These are phyloP conservation scores for Entomortierella lignicola DNA, from an alignment of 192 early-diverging fungal species.

Conservation along the genomic window DNA sequence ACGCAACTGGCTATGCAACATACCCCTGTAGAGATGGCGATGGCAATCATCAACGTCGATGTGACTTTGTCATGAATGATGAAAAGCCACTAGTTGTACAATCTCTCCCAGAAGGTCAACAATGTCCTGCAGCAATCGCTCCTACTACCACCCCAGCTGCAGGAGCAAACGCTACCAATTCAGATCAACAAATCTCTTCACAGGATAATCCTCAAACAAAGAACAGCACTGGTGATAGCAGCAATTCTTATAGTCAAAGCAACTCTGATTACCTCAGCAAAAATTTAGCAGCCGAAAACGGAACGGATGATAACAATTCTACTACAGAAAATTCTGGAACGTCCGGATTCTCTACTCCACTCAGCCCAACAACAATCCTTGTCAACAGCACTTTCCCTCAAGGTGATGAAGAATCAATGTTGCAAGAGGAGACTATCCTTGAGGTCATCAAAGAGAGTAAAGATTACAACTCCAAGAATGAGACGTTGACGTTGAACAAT, in stretches of 20 bases:
- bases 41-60: background rate
- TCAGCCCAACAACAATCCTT: background rate
- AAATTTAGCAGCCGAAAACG: background rate
- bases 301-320: background rate
- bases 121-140: background rate
- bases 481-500: slow-evolving; percentile 4
- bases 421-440: slow-evolving; percentile 12
- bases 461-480: slow-evolving; percentile 1
- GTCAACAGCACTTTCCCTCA: too few relatives aligned
- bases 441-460: background rate
- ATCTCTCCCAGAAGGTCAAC: background rate
- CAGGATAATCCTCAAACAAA: background rate
- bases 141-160: background rate
- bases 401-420: too few relatives aligned
- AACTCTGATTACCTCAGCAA: background rate
- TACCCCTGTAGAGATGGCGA: slow-evolving; percentile 15
- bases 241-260: background rate
- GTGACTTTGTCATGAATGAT: slow-evolving; percentile 10
- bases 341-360: background rate
- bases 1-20: slow-evolving; percentile 14
- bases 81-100: slow-evolving; percentile 1
- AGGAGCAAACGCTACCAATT: background rate
- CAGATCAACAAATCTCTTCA: too few relatives aligned
- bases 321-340: background rate
- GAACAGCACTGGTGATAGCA: slow-evolving; percentile 6